Base-by-base conservation (phyloP, 2,329 filamentous ascomycete genomes). In the Hymenoscyphus salicellus region DNA sequence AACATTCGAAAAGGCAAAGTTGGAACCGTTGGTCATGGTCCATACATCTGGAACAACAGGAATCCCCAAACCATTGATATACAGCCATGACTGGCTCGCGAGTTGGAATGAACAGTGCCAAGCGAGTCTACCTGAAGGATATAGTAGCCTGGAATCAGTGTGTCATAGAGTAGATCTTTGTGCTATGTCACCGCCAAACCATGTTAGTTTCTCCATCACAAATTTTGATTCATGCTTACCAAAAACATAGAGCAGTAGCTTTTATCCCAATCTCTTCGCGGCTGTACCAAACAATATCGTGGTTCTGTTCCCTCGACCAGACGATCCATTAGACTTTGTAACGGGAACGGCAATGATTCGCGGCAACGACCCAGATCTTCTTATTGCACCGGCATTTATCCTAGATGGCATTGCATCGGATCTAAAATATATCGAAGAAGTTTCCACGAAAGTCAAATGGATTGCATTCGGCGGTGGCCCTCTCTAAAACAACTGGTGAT, bases 11-110 rank as follows among this genome's bases (percentile, higher is more conserved):
- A 67, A 74, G 5, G 77, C 75, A 6, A 68, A 65, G 0, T 64
- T 74, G 20, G 78, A 80, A 1, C 77, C 77, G 0, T 76, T 78
- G 3, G 74, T 77, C 28, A 71, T 78, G 28, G 63, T 80, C 1
- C 79, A 80, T 56, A 80, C 79, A 0, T 80, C 78, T 3, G 79
- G 79, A 5, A 75, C 75, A 1, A 81, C 79, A 0, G 79, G 79
- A 1, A 59, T 78, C 0, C 79, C 78, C 2, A 80, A 80, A 60
- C 78, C 77, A 0, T 75, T 80, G 16, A 63, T 71, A 1, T 73
- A 73, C 69, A 73, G 75, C 5, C 75, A 81, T 66, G 74, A 70
- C 8, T 66, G 72, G 36, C 65, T 77, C 6, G 72, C 72, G 0
- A 76, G 77, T 0, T 74, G 78, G 72, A 78, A 80, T 66, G 76